Base-by-base conservation (phyloP, 2,329 filamentous ascomycete species). In the Aspergillus ochraceus region DNA sequence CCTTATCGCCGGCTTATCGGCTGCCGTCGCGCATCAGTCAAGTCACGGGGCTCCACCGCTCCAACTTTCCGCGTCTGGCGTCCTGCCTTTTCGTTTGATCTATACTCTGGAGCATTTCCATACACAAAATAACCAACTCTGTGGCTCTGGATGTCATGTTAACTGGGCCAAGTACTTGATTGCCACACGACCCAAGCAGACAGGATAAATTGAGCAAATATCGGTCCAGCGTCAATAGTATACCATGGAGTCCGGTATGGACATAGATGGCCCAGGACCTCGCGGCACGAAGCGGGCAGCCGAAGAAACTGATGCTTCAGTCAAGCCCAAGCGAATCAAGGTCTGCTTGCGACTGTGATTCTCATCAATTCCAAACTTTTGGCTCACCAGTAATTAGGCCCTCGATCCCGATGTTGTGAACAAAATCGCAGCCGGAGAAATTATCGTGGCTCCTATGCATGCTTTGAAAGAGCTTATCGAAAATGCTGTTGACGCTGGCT, bases 351-450 rank as follows among this genome's bases (percentile, higher is more conserved):
- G 1, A 29, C 26, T 17, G 26, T n/a, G 20, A 12, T 5, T 17
- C 20, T 47, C 30, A 46, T 52, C 19, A 4, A 19, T 49, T 24
- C 47, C 36, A 64, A 51, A 36, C 17, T 24, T 26, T 42, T 55
- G 20, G 64, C 65, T 68, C 49, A 70, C 52, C 14, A 54, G 29
- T 45, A n/a, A 19, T 52, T 77, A 96, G 88, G 90, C 94, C 14
- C 84, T 99, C 26, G 91, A 96, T 70, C 88, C 90, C 64, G 90
- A 95, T 79, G 95, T 99, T 22, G 90, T 99, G 66, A 99, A 98
- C 81, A 99, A 98, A 76, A 99, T 99, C 67, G 95, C 95, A 0
- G 95, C 95, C 0, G 95, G 95, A 20, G 95, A 99, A 76, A 99
- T 99, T 69, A 99, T 99, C 61, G 92, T 99, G 52, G 94, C 95